phyloP scores from a whole-genome alignment of 306 rosid genomes.

The Citrullus amarus region DNA sequence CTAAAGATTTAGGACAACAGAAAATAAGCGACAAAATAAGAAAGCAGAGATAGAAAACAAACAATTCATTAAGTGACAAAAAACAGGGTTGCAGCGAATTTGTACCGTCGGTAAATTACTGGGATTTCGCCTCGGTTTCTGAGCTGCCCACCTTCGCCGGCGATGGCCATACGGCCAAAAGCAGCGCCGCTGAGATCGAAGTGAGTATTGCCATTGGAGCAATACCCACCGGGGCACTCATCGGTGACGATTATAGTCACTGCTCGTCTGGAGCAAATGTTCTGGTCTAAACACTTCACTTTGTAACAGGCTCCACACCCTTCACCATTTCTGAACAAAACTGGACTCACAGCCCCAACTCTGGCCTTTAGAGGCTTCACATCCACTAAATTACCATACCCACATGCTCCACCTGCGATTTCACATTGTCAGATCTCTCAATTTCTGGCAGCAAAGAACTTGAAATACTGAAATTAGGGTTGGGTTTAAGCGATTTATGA shows the following conservation, averaged over 20 bases:
- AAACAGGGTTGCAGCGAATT: not conserved
- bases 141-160: constrained; percentile 53
- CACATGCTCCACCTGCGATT: constrained; percentile 81
- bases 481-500: not conserved
- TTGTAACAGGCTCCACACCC: constrained; percentile 95
- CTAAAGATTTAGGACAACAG: constrained; percentile 14
- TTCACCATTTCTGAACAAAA: constrained; percentile 56
- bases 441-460: not conserved
- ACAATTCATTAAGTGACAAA: not conserved
- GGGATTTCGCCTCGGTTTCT: constrained; percentile 63
- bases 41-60: not conserved
- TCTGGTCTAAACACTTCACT: constrained; percentile 62
- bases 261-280: constrained; percentile 63
- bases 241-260: constrained; percentile 76
- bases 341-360: constrained; percentile 78
- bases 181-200: constrained; percentile 94
- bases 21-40: not conserved
- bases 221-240: constrained; percentile 71
- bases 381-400: constrained; percentile 72
- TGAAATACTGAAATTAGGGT: not conserved
- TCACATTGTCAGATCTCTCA: not conserved
- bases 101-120: constrained; percentile 28
- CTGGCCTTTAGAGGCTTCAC: constrained; percentile 76
- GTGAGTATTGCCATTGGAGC: constrained; percentile 50
- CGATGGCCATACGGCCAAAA: constrained; percentile 68